Evolutionary conservation across 2,329 filamentous ascomycete species (phyloP).

Genomic region (Ceratocystis destructans): DNA sequence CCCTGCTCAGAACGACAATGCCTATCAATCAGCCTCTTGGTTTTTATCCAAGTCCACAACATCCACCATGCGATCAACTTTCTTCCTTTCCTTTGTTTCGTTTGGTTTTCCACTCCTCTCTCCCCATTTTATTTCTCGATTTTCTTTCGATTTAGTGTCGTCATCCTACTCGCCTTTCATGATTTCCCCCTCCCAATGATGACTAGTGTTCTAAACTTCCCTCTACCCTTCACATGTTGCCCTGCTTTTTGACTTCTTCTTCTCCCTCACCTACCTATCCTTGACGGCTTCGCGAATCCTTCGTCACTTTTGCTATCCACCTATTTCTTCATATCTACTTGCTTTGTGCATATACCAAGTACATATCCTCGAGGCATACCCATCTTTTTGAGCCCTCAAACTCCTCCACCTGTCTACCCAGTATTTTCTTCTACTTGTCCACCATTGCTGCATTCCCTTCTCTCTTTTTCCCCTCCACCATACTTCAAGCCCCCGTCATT

Average conservation of each 20-base stretch:
- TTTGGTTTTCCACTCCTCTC: constrained; percentile 6
- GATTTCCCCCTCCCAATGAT: constrained; percentile 12
- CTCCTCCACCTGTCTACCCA: constrained; percentile 5
- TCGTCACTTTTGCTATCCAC: constrained; percentile 8
- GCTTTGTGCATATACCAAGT: constrained; percentile 4
- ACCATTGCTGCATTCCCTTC: constrained; percentile 1
- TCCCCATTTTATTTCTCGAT: background rate
- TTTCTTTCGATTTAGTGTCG: constrained; percentile 7
- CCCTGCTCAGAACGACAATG: background rate
- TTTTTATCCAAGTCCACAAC: background rate
- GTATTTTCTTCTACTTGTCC: constrained; percentile 5
- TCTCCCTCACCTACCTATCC: constrained; percentile 2
- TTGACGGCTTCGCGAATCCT: constrained; percentile 10
- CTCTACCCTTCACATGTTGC: constrained; percentile 11
- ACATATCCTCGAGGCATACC: constrained; percentile 6
- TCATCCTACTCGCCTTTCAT: constrained; percentile 12
- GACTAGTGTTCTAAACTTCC: constrained; percentile 7
- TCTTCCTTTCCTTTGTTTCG: background rate
- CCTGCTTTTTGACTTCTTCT: background rate
- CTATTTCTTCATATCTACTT: constrained; percentile 3
- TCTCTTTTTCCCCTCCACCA: constrained; percentile 16
- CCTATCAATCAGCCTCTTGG: background rate
- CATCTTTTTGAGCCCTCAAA: constrained; percentile 8
- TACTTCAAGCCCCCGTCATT: constrained; percentile 13
- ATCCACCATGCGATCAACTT: background rate